Percentiles rank a stretch among this genome's conserved stretches.
phyloP scores from a whole-genome alignment of 2,329 filamentous ascomycete species.

The Ophiocordyceps camponoti-rufipedis region DNA sequence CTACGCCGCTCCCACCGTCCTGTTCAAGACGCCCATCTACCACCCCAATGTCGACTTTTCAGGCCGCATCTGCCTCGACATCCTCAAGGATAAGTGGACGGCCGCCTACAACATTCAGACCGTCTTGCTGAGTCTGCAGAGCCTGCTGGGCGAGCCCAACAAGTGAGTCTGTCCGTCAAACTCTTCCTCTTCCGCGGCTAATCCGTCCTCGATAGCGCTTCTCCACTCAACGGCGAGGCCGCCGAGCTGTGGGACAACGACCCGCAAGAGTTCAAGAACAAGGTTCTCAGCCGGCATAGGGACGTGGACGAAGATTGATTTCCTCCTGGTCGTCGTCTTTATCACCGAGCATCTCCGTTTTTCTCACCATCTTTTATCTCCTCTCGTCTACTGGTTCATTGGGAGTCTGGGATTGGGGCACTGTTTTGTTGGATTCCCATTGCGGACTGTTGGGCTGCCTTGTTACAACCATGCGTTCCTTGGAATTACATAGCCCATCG shows the following conservation, averaged over 20 bases:
- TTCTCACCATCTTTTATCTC: not conserved
- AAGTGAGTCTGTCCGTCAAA: slow-evolving; percentile 41
- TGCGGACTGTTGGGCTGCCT: not conserved
- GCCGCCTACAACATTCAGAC: slow-evolving; percentile 94
- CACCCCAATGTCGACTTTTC: slow-evolving; percentile 98
- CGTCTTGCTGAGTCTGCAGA: slow-evolving; percentile 83
- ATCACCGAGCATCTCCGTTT: not conserved
- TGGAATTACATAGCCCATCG: not conserved
- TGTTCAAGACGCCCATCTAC: slow-evolving; percentile 98
- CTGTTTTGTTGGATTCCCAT: not conserved
- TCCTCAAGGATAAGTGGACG: slow-evolving; percentile 98
- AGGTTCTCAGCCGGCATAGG: slow-evolving; percentile 42
- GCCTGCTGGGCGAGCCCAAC: slow-evolving; percentile 88
- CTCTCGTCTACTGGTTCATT: not conserved
- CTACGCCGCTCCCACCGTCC: slow-evolving; percentile 73
- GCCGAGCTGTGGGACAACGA: slow-evolving; percentile 92
- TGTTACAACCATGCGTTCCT: not conserved
- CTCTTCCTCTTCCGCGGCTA: slow-evolving; percentile 4
- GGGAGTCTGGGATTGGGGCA: not conserved
- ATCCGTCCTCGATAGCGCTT: slow-evolving; percentile 40
- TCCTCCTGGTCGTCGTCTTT: not conserved
- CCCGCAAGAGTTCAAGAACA: slow-evolving; percentile 68
- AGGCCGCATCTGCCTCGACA: slow-evolving; percentile 91
- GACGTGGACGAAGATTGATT: slow-evolving; percentile 45
- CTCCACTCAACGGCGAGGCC: slow-evolving; percentile 87